Percentiles rank a stretch among this genome's conserved stretches.
Evolutionary conservation across 163 green algal genomes (phyloP).

Genomic region (Chlorella variabilis): DNA sequence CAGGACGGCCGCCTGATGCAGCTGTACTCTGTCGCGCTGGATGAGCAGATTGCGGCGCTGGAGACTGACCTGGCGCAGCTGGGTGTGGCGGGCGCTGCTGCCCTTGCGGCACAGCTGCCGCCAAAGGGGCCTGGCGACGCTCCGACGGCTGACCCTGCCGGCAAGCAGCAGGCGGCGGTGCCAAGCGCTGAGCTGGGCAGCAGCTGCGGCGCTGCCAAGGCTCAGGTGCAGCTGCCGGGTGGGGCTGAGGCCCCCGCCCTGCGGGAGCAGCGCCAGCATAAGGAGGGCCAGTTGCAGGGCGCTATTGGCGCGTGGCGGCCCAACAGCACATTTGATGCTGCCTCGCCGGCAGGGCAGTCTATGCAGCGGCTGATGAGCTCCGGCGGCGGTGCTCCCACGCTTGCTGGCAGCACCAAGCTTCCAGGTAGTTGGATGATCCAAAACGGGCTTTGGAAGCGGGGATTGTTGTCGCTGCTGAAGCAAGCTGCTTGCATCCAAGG

Average conservation of each 20-base stretch:
- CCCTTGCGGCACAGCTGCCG: conserved; percentile 7
- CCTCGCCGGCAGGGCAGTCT: background rate
- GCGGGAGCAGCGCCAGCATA: background rate
- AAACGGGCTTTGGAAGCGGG: too few species aligned
- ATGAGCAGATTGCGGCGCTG: conserved; percentile 41
- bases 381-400: background rate
- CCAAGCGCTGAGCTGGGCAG: background rate
- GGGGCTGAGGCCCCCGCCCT: background rate
- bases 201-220: background rate
- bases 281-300: background rate
- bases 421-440: too few species aligned
- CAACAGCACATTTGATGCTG: background rate
- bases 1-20: conserved; percentile 4
- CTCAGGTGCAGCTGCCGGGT: background rate
- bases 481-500: too few species aligned
- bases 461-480: too few species aligned
- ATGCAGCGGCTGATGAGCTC: conserved; percentile 17
- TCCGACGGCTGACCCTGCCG: background rate
- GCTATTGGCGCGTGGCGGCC: conserved; percentile 15
- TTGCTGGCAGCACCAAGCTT: too few species aligned
- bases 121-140: background rate
- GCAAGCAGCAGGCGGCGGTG: background rate
- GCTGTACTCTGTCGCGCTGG: conserved; percentile 22
- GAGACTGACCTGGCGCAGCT: conserved; percentile 34
- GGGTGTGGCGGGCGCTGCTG: background rate